A percentile compares a stretch with the other conserved stretches of the same genome.
phyloP scores from a whole-genome alignment of 2,329 filamentous ascomycete species.

The Chrysoporthe austroafricana region DNA sequence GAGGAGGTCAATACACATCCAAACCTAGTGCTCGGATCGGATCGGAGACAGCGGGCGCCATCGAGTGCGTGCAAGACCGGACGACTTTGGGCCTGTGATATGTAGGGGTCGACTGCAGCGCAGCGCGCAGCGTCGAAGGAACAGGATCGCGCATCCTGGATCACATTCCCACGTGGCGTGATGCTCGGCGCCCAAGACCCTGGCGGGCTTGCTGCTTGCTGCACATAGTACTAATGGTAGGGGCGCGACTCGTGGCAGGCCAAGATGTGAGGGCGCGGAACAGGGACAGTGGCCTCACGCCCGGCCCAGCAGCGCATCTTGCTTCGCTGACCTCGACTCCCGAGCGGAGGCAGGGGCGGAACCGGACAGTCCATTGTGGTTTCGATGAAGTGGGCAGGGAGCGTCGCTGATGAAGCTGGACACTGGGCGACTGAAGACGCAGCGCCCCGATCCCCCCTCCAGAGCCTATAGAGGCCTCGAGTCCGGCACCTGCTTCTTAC shows the following conservation, averaged over 20 bases:
- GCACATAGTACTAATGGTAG: not conserved
- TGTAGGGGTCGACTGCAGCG: not conserved
- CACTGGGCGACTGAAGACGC: slow-evolving; percentile 5
- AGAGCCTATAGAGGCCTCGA: not conserved
- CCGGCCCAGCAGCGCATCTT: not conserved
- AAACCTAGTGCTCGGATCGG: too few species aligned
- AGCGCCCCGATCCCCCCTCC: not conserved
- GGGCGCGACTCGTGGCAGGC: not conserved
- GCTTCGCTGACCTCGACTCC: not conserved
- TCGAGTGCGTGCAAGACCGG: not conserved
- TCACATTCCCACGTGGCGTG: not conserved
- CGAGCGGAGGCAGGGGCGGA: not conserved
- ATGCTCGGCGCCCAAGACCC: not conserved
- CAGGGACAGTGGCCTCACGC: not conserved
- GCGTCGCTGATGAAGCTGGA: slow-evolving; percentile 1
- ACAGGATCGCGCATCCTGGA: not conserved
- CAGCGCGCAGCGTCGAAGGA: not conserved
- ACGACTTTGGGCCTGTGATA: not conserved
- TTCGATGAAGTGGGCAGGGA: not conserved
- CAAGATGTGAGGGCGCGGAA: not conserved
- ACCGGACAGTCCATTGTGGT: not conserved
- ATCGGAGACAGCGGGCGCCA: not conserved
- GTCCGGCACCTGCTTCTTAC: not conserved
- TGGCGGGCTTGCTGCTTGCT: not conserved
- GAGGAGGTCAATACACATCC: not conserved